Base-by-base conservation (phyloP, 23 red algal species). In the Cyanidiococcus yangmingshanensis region DNA sequence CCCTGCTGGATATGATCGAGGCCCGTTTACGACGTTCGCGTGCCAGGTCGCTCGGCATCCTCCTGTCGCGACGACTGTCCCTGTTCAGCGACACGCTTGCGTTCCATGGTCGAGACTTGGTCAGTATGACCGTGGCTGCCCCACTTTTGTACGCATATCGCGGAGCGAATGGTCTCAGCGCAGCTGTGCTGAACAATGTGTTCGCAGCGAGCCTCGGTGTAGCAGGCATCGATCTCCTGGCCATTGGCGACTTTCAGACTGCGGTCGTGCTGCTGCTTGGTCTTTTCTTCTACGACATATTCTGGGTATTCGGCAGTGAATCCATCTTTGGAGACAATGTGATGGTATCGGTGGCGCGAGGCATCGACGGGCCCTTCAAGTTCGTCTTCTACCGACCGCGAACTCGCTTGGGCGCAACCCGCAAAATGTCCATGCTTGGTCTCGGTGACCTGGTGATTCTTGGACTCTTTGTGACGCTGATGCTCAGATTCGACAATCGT, bases 281-380 rank as follows among this genome's bases (percentile, higher is more conserved):
- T 57, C 83, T 96, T 0, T 96, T 96, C 79, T 58, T 89, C 27
- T 96, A 96, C 76, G 92, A 96, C 38, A 87, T 90, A 16, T 96
- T 96, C 76, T 96, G 92, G 92, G 92, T 96, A 1, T 96, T 96
- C 82, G 92, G 86, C 39, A 85, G 80, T 26, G 89, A 87, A 41
- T 83, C 79, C 31, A 79, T 96, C 0, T 90, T 96, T 40, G 86
- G 86, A 1, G 84, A 76, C n/a, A 96, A 96, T 57, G 92, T 96
- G 59, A 96, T 96, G 92, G 92, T 96, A 1, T 74, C 92, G 0
- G 92, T 96, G 37, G 92, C 92, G 7, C 85, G 86, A 71, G 76
- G 82, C 39, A 89, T 96, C 39, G 82, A 89, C 38, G 92, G 92
- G 32, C 92, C 92, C 12, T 89, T 96, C 57, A 96, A 96, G 58